These are phyloP conservation scores for Penicillium ochrochloron DNA, from an alignment of 495 filamentous ascomycete genomes.

Conservation along the genomic window DNA sequence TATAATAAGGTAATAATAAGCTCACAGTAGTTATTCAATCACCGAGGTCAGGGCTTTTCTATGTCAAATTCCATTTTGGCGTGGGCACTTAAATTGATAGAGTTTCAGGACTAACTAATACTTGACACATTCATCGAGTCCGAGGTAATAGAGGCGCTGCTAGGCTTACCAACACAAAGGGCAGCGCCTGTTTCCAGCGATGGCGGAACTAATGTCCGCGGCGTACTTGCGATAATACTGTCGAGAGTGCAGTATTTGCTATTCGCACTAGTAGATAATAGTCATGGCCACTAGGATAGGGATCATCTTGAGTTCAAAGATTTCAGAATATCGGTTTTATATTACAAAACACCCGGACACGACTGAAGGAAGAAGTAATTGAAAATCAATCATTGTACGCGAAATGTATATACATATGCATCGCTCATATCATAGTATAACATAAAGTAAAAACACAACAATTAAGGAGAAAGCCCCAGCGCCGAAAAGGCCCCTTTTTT, in stretches of 20 bases:
- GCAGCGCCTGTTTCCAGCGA: background rate
- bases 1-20: background rate
- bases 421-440: slow-evolving; percentile 37
- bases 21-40: background rate
- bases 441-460: slow-evolving; percentile 6
- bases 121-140: background rate
- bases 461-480: slow-evolving; percentile 12
- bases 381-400: slow-evolving; percentile 25
- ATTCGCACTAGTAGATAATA: background rate
- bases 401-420: slow-evolving; percentile 36
- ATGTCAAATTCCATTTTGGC: background rate
- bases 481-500: slow-evolving; percentile 10
- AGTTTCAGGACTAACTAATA: no score
- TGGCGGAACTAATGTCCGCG: no score
- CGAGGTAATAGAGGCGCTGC: background rate
- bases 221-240: background rate
- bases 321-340: background rate
- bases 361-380: background rate
- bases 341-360: background rate
- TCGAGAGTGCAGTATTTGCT: background rate
- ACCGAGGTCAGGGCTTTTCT: background rate
- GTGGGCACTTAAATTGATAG: no score
- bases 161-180: background rate
- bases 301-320: background rate
- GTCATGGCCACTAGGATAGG: background rate